Evolutionary conservation across 306 rosid species (phyloP).

Genomic region (Fragaria nilgerrensis): DNA sequence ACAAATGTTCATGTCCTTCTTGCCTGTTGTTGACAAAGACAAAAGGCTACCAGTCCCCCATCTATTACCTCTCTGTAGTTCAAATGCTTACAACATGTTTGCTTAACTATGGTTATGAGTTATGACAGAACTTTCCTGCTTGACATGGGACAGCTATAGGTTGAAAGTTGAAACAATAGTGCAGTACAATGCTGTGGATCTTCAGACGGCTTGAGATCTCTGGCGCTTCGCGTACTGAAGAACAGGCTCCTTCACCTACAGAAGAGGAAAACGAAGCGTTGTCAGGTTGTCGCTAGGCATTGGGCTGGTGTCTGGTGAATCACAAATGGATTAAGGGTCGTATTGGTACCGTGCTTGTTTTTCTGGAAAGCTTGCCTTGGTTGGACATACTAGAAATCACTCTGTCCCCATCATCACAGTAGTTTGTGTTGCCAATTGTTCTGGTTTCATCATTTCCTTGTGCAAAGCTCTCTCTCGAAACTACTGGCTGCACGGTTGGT

Average conservation of each 20-base stretch:
- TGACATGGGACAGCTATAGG: background rate
- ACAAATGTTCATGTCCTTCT: background rate
- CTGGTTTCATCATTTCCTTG: slow-evolving; percentile 44
- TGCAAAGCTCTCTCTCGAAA: slow-evolving; percentile 83
- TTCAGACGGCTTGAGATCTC: slow-evolving; percentile 55
- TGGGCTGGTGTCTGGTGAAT: background rate
- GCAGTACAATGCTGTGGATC: background rate
- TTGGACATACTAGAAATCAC: slow-evolving; percentile 45
- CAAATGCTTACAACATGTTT: background rate
- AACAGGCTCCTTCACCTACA: slow-evolving; percentile 91
- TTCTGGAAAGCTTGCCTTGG: slow-evolving; percentile 76
- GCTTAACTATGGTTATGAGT: background rate
- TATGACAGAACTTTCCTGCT: background rate
- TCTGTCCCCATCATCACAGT: slow-evolving; percentile 53
- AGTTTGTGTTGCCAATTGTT: slow-evolving; percentile 42
- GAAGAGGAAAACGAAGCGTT: slow-evolving; percentile 1
- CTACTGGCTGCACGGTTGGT: slow-evolving; percentile 57
- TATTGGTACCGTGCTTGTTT: slow-evolving; percentile 73
- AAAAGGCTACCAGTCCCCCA: slow-evolving; percentile 1
- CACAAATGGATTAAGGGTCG: background rate
- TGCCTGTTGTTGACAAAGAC: background rate
- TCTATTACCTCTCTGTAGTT: background rate
- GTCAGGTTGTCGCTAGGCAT: background rate
- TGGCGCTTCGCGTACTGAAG: slow-evolving; percentile 77
- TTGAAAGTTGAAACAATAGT: background rate